Evolutionary conservation across 352 stramenopile species (phyloP).

Genomic region (Globisporangium apiculatum): DNA sequence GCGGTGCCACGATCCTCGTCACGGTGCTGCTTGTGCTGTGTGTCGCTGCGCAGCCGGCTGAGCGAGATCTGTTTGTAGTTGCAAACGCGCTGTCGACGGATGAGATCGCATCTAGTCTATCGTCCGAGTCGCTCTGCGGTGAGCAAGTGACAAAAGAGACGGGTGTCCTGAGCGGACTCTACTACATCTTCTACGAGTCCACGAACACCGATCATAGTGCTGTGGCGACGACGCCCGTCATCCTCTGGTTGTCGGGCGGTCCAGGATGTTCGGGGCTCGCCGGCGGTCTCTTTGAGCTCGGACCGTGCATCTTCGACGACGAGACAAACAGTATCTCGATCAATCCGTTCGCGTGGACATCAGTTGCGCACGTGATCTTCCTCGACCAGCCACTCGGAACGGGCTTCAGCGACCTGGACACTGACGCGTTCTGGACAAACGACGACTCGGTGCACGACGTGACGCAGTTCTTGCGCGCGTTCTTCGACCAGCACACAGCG

Average conservation of each 20-base stretch:
- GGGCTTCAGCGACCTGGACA: constrained; percentile 39
- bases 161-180: constrained; percentile 54
- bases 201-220: constrained; percentile 5
- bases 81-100: constrained; percentile 20
- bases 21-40: constrained; percentile 3
- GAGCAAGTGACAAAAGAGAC: constrained; percentile 52
- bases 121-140: constrained; percentile 42
- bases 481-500: constrained; percentile 36
- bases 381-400: constrained; percentile 92
- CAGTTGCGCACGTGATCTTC: constrained; percentile 94
- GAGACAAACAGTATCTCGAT: constrained; percentile 40
- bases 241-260: constrained; percentile 96
- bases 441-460: constrained; percentile 36
- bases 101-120: not conserved
- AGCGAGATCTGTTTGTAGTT: constrained; percentile 11
- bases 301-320: constrained; percentile 89
- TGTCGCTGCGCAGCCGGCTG: not conserved
- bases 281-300: constrained; percentile 94
- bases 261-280: constrained; percentile 93
- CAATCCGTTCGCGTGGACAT: constrained; percentile 94
- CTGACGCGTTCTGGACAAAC: constrained; percentile 35
- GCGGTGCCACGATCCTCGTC: not conserved
- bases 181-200: constrained; percentile 73
- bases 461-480: constrained; percentile 39
- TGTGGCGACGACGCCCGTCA: constrained; percentile 47